These are phyloP conservation scores for Nannochloropsis gaditana DNA, from an alignment of 108 stramenopile genomes.

Conservation along the genomic window DNA sequence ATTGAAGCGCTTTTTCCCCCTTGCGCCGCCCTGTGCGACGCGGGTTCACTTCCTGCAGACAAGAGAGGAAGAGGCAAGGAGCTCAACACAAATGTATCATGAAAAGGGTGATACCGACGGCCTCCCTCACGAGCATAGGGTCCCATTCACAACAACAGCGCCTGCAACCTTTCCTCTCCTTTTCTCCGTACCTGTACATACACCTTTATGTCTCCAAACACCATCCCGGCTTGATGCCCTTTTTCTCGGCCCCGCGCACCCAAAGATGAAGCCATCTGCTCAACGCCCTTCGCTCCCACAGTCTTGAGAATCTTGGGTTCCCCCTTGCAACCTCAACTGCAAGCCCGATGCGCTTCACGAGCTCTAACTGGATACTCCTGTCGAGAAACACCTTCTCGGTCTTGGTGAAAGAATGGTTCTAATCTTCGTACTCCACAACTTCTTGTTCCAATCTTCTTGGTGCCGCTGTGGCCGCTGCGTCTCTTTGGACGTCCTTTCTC, in stretches of 20 bases:
- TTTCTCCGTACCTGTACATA: conserved; percentile 18
- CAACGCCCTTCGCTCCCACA: not conserved
- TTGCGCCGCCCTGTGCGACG: not conserved
- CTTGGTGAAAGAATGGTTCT: too few species aligned
- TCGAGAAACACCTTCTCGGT: too few species aligned
- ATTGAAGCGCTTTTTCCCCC: not conserved
- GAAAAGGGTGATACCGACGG: not conserved
- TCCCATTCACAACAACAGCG: not conserved
- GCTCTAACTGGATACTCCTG: too few species aligned
- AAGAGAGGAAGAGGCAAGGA: not conserved
- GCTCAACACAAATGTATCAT: not conserved
- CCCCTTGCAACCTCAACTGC: too few species aligned
- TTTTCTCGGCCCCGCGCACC: not conserved
- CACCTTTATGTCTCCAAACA: not conserved
- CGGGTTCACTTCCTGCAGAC: not conserved
- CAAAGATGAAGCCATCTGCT: not conserved
- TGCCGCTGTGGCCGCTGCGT: not conserved
- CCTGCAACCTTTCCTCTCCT: not conserved
- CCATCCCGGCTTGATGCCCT: not conserved
- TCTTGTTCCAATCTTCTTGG: not conserved
- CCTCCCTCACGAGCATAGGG: too few species aligned
- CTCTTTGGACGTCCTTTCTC: not conserved
- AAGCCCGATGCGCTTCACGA: too few species aligned
- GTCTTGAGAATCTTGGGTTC: too few species aligned
- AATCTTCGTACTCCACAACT: not conserved